Base-by-base conservation (phyloP, 306 rosid species). In the Trifolium fragiferum region DNA sequence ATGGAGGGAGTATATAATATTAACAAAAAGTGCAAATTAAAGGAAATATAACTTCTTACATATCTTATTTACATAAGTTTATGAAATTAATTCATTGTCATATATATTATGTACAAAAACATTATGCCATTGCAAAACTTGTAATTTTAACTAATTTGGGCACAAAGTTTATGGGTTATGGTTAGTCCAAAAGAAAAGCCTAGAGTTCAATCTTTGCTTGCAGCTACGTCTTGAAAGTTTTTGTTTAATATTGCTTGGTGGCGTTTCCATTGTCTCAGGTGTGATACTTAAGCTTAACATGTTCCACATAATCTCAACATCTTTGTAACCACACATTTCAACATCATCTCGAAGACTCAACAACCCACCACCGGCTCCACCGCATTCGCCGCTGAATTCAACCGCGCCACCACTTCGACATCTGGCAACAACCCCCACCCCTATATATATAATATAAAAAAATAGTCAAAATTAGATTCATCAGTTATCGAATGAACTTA, bases 251-350 rank as follows among this genome's bases (percentile, higher is more conserved):
- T 37, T 38, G 44, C 1, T 25, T 38, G 6, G 33, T 40, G 76
- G 18, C 0, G 30, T 73, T 54, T 81, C 80, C 60, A 47, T 32
- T 27, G 51, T 47, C 32, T 77, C 68, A 32, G 6, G 70, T 10
- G 72, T 70, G 1, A 64, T n/a, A 35, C 64, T 64, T 35, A 66
- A 64, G 55, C 81, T 83, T 58, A 90, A 32, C 83, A 90, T 83
- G 81, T 88, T 81, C 93, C 91, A 88, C 91, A 88, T 86, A 2
- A 86, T 78, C 61, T 87, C 88, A 12, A 86, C 92, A 55, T 90
- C 92, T 41, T 72, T 78, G 72, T 88, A 88, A 6, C 87, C 90
- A 35, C 90, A 90, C 83, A 70, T 77, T 68, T 77, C 74, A 8
- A 88, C 91, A 53, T 88, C 93, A 20, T 85, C 85, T 30, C 80